These are phyloP conservation scores for Sporisorium reilianum DNA, from an alignment of 1,284 basidiomycete genomes.

Conservation along the genomic window DNA sequence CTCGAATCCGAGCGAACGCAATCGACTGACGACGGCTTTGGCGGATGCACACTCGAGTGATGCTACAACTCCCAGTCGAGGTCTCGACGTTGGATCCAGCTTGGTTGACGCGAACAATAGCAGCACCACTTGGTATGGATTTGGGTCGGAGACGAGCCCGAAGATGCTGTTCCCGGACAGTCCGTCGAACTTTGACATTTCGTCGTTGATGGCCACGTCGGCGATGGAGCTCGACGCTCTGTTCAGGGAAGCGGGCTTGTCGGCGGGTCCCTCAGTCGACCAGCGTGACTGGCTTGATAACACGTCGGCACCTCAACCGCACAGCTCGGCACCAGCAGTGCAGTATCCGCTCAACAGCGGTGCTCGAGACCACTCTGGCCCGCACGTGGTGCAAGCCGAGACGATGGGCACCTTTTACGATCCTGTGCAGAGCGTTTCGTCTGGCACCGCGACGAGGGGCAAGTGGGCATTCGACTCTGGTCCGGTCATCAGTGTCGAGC, in stretches of 20 bases:
- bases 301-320: not conserved
- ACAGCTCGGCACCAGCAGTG: not conserved
- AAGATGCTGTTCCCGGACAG: constrained; percentile 40
- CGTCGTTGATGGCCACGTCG: constrained; percentile 48
- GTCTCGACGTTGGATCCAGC: constrained; percentile 20
- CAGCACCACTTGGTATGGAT: constrained; percentile 23
- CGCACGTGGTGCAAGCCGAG: constrained; percentile 12
- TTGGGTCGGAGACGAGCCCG: constrained; percentile 32
- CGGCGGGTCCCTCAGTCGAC: constrained; percentile 33
- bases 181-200: constrained; percentile 48
- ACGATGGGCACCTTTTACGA: constrained; percentile 21
- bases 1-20: too few species aligned
- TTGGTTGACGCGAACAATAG: constrained; percentile 9
- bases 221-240: constrained; percentile 52
- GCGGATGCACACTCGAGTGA: constrained; percentile 23
- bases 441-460: constrained; percentile 5
- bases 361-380: constrained; percentile 9
- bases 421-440: constrained; percentile 1
- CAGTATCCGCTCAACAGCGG: not conserved
- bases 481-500: not conserved
- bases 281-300: constrained; percentile 21
- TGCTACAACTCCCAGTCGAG: constrained; percentile 39
- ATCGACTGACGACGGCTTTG: constrained; percentile 10
- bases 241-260: constrained; percentile 42
- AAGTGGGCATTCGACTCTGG: constrained; percentile 16